Evolutionary conservation across 2,329 filamentous ascomycete genomes (phyloP).

Genomic region (Rutstroemia sydowiana): DNA sequence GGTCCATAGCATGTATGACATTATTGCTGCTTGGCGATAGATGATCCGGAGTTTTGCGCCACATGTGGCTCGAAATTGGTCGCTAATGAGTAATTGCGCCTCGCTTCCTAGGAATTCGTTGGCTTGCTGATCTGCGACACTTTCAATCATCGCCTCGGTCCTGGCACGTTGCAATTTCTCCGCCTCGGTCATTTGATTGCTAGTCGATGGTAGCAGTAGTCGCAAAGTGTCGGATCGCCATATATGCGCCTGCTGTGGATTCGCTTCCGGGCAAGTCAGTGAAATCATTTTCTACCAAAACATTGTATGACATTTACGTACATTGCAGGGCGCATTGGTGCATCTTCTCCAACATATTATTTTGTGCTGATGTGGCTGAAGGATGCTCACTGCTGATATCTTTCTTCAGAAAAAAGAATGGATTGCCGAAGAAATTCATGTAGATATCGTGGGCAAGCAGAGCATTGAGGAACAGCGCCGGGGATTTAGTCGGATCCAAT

Average conservation of each 20-base stretch:
- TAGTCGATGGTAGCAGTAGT: constrained; percentile 12
- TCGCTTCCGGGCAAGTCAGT: constrained; percentile 8
- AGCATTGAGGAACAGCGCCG: constrained; percentile 15
- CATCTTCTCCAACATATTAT: neutral
- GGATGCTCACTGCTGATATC: no score
- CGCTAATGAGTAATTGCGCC: constrained; percentile 9
- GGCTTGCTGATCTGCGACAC: constrained; percentile 5
- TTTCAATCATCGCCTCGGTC: constrained; percentile 7
- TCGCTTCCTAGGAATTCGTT: constrained; percentile 4
- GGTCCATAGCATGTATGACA: constrained; percentile 18
- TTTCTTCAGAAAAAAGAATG: constrained; percentile 11
- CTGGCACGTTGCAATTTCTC: neutral
- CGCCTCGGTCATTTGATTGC: neutral
- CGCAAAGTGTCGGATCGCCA: constrained; percentile 19
- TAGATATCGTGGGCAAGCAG: constrained; percentile 14
- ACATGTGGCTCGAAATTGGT: neutral
- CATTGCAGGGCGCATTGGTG: neutral
- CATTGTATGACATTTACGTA: neutral
- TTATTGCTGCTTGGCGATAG: constrained; percentile 11
- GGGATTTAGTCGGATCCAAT: constrained; percentile 5
- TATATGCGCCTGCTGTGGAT: constrained; percentile 14
- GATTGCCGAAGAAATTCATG: constrained; percentile 7
- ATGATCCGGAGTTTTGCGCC: constrained; percentile 8
- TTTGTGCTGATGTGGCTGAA: neutral
- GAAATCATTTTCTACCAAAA: neutral